phyloP scores from a whole-genome alignment of 305 asterid genomes.

The Rubia peregrina region DNA sequence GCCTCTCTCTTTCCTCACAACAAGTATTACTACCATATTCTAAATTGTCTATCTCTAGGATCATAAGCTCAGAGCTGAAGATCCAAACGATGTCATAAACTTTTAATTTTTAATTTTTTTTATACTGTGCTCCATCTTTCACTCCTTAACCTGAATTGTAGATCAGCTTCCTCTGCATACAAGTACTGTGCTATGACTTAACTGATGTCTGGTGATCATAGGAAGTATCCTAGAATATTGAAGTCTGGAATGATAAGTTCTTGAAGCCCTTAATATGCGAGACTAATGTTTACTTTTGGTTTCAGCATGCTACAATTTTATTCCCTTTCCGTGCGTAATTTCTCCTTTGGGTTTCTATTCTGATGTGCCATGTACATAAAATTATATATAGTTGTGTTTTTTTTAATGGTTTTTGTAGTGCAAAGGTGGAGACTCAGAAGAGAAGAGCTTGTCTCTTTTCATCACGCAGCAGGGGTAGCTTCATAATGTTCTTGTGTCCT shows the following conservation, averaged over 20 bases:
- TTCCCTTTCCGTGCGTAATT: neutral
- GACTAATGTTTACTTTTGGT: neutral
- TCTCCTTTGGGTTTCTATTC: neutral
- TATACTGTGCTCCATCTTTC: neutral
- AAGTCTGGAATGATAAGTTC: neutral
- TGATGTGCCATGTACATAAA: neutral
- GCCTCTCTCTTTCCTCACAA: neutral
- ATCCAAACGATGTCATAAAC: neutral
- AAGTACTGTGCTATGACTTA: neutral
- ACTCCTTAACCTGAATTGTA: neutral
- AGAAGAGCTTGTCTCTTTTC: conserved; percentile 68
- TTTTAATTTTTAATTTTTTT: neutral
- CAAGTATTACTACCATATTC: neutral
- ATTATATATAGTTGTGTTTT: neutral
- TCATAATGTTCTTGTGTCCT: conserved; percentile 14
- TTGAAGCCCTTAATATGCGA: neutral
- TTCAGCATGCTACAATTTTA: neutral
- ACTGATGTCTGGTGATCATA: neutral
- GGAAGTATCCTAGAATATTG: neutral
- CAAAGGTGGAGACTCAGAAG: conserved; percentile 56
- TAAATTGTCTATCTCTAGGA: neutral
- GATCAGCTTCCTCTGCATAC: neutral
- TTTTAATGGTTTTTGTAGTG: conserved; percentile 42
- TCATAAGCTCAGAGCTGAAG: neutral
- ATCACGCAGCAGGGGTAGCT: conserved; percentile 59